These are phyloP conservation scores for Annona cherimola DNA, from an alignment of 164 flowering plant species.

Conservation along the genomic window DNA sequence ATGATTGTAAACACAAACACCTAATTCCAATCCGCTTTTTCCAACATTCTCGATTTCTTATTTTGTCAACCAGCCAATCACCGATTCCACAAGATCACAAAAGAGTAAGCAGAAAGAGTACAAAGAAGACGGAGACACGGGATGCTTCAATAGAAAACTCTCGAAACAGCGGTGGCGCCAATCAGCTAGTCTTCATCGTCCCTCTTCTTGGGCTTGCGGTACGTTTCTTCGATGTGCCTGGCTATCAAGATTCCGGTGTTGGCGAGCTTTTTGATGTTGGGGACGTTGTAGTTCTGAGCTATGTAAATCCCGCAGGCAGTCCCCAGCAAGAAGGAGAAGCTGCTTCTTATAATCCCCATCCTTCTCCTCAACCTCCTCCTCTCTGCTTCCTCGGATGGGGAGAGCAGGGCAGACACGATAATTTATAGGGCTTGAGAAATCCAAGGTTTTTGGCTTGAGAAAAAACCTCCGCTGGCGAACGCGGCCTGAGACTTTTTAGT, in stretches of 20 bases:
- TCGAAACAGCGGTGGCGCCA: neutral
- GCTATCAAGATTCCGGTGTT: constrained; percentile 21
- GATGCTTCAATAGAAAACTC: neutral
- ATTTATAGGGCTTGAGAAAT: neutral
- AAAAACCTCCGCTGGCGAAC: too few species aligned
- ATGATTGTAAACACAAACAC: neutral
- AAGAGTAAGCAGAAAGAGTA: too few species aligned
- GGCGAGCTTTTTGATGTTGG: constrained; percentile 36
- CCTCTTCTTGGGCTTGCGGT: constrained; percentile 25
- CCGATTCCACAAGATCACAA: too few species aligned
- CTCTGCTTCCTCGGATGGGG: neutral
- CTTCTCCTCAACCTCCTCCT: neutral
- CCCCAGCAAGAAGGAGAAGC: constrained; percentile 18
- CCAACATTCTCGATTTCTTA: neutral
- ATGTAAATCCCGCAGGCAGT: constrained; percentile 44
- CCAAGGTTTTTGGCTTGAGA: too few species aligned
- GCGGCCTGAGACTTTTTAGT: too few species aligned
- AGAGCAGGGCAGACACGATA: neutral
- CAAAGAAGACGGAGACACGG: too few species aligned
- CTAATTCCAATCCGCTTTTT: neutral
- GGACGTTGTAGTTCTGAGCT: constrained; percentile 66
- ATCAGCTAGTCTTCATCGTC: constrained; percentile 8
- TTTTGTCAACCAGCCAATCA: neutral
- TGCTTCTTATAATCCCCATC: constrained; percentile 23
- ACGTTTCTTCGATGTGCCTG: constrained; percentile 34